Evolutionary conservation across 2,329 filamentous ascomycete genomes (phyloP).

Genomic region (Botrytis pseudocinerea): DNA sequence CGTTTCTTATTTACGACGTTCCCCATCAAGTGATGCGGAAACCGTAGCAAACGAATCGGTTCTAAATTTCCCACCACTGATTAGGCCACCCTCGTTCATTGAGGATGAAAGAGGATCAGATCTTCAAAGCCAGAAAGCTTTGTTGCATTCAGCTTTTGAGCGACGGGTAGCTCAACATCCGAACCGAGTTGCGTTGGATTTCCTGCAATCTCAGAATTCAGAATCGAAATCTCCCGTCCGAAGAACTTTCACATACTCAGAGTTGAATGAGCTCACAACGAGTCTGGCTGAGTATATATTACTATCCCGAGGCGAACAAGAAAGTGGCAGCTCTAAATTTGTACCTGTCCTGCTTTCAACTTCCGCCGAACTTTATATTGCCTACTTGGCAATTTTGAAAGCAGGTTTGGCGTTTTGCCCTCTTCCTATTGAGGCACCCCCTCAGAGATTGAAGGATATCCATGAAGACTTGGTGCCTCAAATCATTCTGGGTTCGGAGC

Average conservation of each 20-base stretch:
- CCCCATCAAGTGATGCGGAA: constrained; percentile 1
- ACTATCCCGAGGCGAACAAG: background rate
- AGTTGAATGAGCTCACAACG: constrained; percentile 1
- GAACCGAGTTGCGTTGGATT: constrained; percentile 14
- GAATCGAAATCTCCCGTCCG: background rate
- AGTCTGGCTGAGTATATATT: constrained; percentile 3
- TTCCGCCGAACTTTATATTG: constrained; percentile 38
- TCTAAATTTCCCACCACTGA: constrained; percentile 11
- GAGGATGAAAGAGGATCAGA: background rate
- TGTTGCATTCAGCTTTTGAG: constrained; percentile 16
- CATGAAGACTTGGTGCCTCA: background rate
- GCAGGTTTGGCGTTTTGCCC: constrained; percentile 42
- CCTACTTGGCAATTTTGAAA: constrained; percentile 42
- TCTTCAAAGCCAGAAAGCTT: background rate
- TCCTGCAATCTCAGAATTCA: constrained; percentile 1
- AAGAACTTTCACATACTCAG: constrained; percentile 7
- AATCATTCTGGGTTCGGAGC: background rate
- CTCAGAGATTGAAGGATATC: constrained; percentile 1
- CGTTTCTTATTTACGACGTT: background rate
- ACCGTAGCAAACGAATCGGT: background rate
- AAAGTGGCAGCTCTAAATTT: background rate
- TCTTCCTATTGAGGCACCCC: constrained; percentile 38
- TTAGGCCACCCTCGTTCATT: background rate
- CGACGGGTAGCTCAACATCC: constrained; percentile 1
- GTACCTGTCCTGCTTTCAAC: constrained; percentile 28